Evolutionary conservation across 1,139 yeast species (phyloP).

Genomic region (Protomyces arabidopsidicola): DNA sequence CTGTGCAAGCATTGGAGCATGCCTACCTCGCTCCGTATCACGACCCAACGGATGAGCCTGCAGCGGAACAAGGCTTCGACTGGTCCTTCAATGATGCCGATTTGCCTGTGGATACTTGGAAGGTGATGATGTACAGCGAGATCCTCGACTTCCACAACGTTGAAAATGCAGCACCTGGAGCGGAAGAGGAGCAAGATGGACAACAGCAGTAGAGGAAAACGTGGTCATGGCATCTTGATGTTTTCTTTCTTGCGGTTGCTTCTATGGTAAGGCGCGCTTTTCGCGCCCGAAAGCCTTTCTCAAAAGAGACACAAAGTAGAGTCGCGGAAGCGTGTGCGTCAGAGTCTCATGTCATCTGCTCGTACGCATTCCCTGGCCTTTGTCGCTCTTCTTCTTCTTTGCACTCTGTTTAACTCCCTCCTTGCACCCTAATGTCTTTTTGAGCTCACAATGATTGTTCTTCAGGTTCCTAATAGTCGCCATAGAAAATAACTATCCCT

Average conservation of each 20-base stretch:
- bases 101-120: slow-evolving; percentile 95
- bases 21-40: slow-evolving; percentile 96
- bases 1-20: slow-evolving; percentile 83
- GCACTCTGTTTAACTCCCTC: background rate
- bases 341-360: too few species aligned
- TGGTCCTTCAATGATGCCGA: slow-evolving; percentile 99
- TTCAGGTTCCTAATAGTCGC: too few species aligned
- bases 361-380: too few species aligned
- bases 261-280: too few species aligned
- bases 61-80: slow-evolving; percentile 85
- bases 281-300: too few species aligned
- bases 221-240: too few species aligned
- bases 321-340: too few species aligned
- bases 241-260: too few species aligned
- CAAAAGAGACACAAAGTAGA: too few species aligned
- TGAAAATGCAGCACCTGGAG: slow-evolving; percentile 35
- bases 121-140: slow-evolving; percentile 98
- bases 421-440: too few species aligned
- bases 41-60: slow-evolving; percentile 96
- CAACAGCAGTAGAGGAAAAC: background rate
- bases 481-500: slow-evolving; percentile 5
- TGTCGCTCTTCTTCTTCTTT: background rate
- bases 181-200: background rate
- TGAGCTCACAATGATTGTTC: too few species aligned
- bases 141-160: slow-evolving; percentile 90